Conservation (phyloP, 371 early-diverging fungal species). For the Mortierella sp. region DNA sequence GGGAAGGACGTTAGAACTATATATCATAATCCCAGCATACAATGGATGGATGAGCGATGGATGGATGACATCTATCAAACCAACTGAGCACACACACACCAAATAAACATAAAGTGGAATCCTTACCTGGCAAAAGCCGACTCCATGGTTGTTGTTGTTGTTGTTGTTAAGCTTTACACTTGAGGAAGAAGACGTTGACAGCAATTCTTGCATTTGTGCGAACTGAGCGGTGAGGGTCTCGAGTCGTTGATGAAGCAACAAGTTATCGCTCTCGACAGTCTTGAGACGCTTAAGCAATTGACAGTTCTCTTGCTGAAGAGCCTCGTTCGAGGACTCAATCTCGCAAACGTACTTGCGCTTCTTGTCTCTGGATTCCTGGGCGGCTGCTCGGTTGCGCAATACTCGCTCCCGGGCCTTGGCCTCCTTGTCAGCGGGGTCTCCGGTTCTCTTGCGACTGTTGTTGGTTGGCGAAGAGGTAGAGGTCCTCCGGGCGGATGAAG, state of each 20-base stretch:
- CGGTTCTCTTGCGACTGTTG: slow-evolving; percentile 56
- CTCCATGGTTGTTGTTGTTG: slow-evolving; percentile 50
- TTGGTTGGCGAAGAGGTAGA: slow-evolving; percentile 11
- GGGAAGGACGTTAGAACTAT: neutral
- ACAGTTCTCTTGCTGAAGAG: slow-evolving; percentile 76
- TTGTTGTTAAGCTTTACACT: slow-evolving; percentile 31
- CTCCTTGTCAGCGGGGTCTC: slow-evolving; percentile 66
- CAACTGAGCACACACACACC: no score
- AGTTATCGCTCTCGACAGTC: slow-evolving; percentile 74
- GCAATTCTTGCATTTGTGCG: slow-evolving; percentile 63
- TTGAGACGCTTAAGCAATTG: slow-evolving; percentile 73
- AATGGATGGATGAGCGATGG: slow-evolving; percentile 14
- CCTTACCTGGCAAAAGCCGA: slow-evolving; percentile 60
- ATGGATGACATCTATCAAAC: slow-evolving; percentile 12
- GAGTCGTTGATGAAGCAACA: slow-evolving; percentile 69
- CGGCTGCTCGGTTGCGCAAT: slow-evolving; percentile 93
- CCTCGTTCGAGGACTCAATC: slow-evolving; percentile 79
- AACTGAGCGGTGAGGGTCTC: slow-evolving; percentile 71
- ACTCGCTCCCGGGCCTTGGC: slow-evolving; percentile 74
- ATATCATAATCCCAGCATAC: neutral
- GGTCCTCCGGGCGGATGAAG: neutral
- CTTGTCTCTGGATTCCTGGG: slow-evolving; percentile 92
- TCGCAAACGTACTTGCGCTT: slow-evolving; percentile 85
- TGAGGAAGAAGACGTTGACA: slow-evolving; percentile 47
- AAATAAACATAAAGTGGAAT: neutral